phyloP scores from a whole-genome alignment of 345 rosid species.

The Eutrema japonicum region DNA sequence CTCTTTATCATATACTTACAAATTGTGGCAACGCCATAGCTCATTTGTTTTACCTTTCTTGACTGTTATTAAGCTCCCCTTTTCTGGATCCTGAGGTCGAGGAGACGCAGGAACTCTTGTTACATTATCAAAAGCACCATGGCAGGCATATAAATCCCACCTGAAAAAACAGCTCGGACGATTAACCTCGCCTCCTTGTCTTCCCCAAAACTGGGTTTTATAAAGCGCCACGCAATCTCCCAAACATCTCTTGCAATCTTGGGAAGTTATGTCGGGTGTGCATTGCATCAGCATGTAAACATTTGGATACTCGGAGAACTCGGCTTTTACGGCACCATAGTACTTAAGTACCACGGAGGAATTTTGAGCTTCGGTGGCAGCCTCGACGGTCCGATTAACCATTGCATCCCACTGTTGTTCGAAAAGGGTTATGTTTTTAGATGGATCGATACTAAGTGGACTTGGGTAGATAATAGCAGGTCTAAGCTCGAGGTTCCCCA shows the following conservation, averaged over 20 bases:
- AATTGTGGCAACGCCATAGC: no score
- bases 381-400: conserved; percentile 9
- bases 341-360: background rate
- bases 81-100: background rate
- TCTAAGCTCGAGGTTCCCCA: conserved; percentile 4
- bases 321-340: conserved; percentile 13
- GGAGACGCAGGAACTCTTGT: conserved; percentile 18
- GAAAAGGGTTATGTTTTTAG: conserved; percentile 8
- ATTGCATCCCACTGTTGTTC: conserved; percentile 1
- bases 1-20: conserved; percentile 1
- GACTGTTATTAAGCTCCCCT: background rate
- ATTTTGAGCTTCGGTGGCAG: background rate
- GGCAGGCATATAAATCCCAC: conserved; percentile 23
- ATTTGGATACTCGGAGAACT: conserved; percentile 12
- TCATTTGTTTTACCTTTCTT: conserved; percentile 23
- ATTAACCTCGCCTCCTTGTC: background rate
- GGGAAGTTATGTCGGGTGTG: conserved; percentile 17
- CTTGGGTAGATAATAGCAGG: background rate
- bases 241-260: conserved; percentile 13
- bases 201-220: background rate
- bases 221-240: background rate
- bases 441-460: background rate
- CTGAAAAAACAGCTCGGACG: conserved; percentile 23
- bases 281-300: conserved; percentile 32
- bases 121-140: conserved; percentile 22